Percentiles rank a stretch among this genome's conserved stretches.
phyloP scores from a whole-genome alignment of 495 filamentous ascomycete species.

The Neurospora sp. region DNA sequence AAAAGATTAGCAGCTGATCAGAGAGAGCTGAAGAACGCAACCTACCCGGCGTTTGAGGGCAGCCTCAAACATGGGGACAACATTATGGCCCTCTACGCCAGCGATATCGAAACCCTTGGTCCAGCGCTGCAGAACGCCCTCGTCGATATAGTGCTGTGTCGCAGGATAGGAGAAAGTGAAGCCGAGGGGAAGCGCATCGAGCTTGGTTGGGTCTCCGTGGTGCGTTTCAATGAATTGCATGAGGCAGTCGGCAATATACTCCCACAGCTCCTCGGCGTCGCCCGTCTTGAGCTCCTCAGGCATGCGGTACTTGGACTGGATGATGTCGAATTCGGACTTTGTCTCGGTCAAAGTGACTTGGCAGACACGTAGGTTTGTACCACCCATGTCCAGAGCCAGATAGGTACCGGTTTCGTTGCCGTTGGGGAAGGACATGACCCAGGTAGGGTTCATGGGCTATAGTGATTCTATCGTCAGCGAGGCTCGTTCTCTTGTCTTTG shows the following conservation, averaged over 20 bases:
- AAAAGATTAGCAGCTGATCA: conserved; percentile 3
- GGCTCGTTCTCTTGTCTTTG: neutral
- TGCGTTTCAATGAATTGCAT: conserved; percentile 93
- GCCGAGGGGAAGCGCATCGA: conserved; percentile 68
- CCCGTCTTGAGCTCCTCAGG: conserved; percentile 92
- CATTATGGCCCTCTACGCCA: conserved; percentile 89
- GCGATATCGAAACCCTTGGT: conserved; percentile 98
- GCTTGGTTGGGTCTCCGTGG: conserved; percentile 54
- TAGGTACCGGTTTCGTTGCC: conserved; percentile 85
- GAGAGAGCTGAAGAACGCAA: conserved; percentile 2
- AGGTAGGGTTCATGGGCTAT: conserved; percentile 98
- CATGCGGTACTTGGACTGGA: conserved; percentile 96
- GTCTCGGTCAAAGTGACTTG: conserved; percentile 85
- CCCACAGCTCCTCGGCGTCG: conserved; percentile 86
- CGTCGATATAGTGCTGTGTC: conserved; percentile 92
- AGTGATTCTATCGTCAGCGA: conserved; percentile 3
- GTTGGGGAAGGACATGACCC: conserved; percentile 90
- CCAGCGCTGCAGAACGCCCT: conserved; percentile 93
- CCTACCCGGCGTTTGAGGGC: conserved; percentile 69
- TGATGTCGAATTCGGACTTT: conserved; percentile 96
- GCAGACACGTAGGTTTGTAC: conserved; percentile 95
- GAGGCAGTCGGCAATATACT: conserved; percentile 94
- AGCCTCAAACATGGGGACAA: conserved; percentile 85
- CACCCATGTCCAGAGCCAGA: conserved; percentile 94
- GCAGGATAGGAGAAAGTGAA: conserved; percentile 99